phyloP scores from a whole-genome alignment of 2,329 filamentous ascomycete genomes.

The Apiospora koreana region DNA sequence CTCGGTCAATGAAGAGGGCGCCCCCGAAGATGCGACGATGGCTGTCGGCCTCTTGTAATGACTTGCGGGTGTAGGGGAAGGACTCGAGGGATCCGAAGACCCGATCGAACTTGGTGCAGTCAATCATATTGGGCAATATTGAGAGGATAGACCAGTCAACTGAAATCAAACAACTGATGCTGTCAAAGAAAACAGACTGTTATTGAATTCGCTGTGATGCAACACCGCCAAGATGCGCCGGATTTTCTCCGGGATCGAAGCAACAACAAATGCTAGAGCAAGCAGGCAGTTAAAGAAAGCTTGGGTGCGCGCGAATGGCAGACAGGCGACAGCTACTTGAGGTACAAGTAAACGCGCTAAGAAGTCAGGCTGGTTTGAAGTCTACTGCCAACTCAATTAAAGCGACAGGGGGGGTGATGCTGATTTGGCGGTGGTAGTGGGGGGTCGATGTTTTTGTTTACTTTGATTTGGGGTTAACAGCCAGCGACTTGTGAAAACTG shows the following conservation, averaged over 20 bases:
- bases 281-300: not conserved
- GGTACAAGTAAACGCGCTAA: slow-evolving; percentile 8
- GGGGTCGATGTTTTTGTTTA: slow-evolving; percentile 14
- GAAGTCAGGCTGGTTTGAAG: not conserved
- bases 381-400: not conserved
- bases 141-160: not conserved
- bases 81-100: slow-evolving; percentile 65
- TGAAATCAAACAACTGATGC: no score
- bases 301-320: not conserved
- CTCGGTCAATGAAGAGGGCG: slow-evolving; percentile 76
- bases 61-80: slow-evolving; percentile 62
- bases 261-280: not conserved
- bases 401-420: not conserved
- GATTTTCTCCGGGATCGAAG: slow-evolving; percentile 12
- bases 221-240: slow-evolving; percentile 11
- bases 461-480: slow-evolving; percentile 6
- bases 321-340: not conserved
- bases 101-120: slow-evolving; percentile 67
- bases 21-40: slow-evolving; percentile 69
- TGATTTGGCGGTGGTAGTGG: not conserved
- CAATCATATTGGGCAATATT: slow-evolving; percentile 48
- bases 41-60: slow-evolving; percentile 63
- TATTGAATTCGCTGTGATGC: no score
- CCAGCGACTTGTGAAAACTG: slow-evolving; percentile 1
- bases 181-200: no score